A percentile compares a stretch with the other conserved stretches of the same genome.
Evolutionary conservation across 495 filamentous ascomycete genomes (phyloP).

Genomic region (Penicillium salamii): DNA sequence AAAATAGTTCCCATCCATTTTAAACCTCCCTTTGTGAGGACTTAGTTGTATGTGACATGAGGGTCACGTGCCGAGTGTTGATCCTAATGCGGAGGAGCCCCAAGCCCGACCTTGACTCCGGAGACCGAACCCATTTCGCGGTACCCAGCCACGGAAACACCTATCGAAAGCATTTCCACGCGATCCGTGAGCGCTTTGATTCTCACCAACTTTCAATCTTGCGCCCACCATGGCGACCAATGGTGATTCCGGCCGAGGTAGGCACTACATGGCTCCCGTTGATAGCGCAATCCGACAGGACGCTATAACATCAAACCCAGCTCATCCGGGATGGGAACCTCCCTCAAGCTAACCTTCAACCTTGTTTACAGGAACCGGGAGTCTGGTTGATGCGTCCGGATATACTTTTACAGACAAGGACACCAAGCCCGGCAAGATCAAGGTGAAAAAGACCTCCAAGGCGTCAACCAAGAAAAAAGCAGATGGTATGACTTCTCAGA

Average conservation of each 20-base stretch:
- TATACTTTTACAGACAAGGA: slow-evolving; percentile 61
- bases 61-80: slow-evolving; percentile 27
- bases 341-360: slow-evolving; percentile 17
- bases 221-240: slow-evolving; percentile 38
- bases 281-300: slow-evolving; percentile 4
- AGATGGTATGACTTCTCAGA: slow-evolving; percentile 44
- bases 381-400: slow-evolving; percentile 46
- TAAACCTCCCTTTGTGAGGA: too few species aligned
- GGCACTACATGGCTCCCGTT: slow-evolving; percentile 6
- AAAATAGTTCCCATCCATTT: too few species aligned
- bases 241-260: slow-evolving; percentile 38
- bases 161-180: not conserved
- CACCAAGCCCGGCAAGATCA: slow-evolving; percentile 58
- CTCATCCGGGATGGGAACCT: not conserved
- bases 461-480: slow-evolving; percentile 42
- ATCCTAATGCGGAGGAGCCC: slow-evolving; percentile 38
- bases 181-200: slow-evolving; percentile 4
- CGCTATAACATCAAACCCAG: slow-evolving; percentile 4
- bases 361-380: slow-evolving; percentile 29
- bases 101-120: slow-evolving; percentile 26
- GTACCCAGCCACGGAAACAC: slow-evolving; percentile 2
- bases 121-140: slow-evolving; percentile 10
- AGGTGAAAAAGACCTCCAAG: slow-evolving; percentile 66
- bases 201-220: slow-evolving; percentile 1
- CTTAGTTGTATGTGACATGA: not conserved